A percentile compares a stretch with the other conserved stretches of the same genome.
phyloP scores from a whole-genome alignment of 305 asterid species.

The Withania somnifera region DNA sequence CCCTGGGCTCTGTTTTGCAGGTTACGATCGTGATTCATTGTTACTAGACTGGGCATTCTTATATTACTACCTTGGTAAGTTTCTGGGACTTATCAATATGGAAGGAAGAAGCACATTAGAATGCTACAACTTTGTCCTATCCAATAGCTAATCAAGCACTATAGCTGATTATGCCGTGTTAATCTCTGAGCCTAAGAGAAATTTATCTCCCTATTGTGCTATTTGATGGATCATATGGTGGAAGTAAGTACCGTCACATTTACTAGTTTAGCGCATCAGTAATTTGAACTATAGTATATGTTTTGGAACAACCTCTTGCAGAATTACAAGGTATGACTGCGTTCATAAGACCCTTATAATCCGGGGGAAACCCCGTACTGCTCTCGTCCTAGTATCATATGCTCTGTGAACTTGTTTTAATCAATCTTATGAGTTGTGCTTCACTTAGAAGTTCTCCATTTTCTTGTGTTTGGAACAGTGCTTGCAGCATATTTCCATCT shows the following conservation, averaged over 20 bases:
- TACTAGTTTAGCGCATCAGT: neutral
- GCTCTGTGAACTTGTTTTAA: neutral
- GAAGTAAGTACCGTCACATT: conserved; percentile 40
- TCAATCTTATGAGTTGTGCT: neutral
- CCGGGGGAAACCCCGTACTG: too few relatives aligned
- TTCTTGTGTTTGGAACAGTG: conserved; percentile 38
- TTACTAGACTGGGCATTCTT: too few relatives aligned
- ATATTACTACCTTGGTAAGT: too few relatives aligned
- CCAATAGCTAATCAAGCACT: conserved; percentile 86
- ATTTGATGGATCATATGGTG: conserved; percentile 97
- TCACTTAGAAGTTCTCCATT: neutral
- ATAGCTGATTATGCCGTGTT: conserved; percentile 78
- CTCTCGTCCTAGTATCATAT: too few relatives aligned
- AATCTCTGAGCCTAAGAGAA: conserved; percentile 63
- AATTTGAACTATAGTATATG: neutral
- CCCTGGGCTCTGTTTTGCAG: too few relatives aligned
- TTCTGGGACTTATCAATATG: too few relatives aligned
- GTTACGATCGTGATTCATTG: too few relatives aligned
- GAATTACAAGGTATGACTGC: too few relatives aligned
- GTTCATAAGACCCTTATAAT: too few relatives aligned
- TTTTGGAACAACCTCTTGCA: too few relatives aligned
- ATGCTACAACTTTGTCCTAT: conserved; percentile 50
- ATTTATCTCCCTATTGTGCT: conserved; percentile 69
- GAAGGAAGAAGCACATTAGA: conserved; percentile 76
- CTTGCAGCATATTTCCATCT: conserved; percentile 78